Evolutionary conservation across 306 rosid genomes (phyloP), one percentile per base, ranked within the genome.

Genomic region (Lathyrus tuberosus): DNA sequence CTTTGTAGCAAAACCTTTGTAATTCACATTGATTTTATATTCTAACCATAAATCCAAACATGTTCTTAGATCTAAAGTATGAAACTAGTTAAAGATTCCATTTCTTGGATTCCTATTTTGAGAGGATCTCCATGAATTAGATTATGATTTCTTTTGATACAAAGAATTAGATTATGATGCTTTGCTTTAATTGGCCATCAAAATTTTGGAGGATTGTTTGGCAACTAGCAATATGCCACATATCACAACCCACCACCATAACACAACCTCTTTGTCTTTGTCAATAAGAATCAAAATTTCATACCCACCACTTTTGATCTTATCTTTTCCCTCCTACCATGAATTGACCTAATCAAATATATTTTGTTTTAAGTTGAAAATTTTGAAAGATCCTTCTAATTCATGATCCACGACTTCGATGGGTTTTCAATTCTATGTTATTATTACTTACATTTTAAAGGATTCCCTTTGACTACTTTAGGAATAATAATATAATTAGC

Each of bases 391-490:
- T 79, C 62, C 79, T 73, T 35, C 58, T 59, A 30, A 72, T 46
- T 54, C 78, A 80, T 71, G 75, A 80, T 44, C 62, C 75, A 42
- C 13, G 53, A 70, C 85, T 72, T 52, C 30, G 38, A 43, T 61
- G 46, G 71, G 41, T 77, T 63, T 77, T 59, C 82, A 80, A 79
- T 79, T 84, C 79, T 58, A 65, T 83, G 78, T 67, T 83, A 86
- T 84, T 81, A 86, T 84, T 84, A 66, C 80, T 80, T 81, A 67
- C 80, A 79, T 75, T 37, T 74, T 75, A 81, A 79, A 76, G 79
- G 81, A 78, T 79, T 75, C 91, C 51, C 75, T 82, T 85, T 87
- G 91, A 87, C 91, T 72, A 76, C 78, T 82, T 77, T 78, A 28
- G 71, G 62, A 52, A 18, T 33, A 33, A 8, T 52, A 53, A 26